Base-by-base conservation (phyloP, 2,329 filamentous ascomycete genomes). In the Microcyclosporella mali region DNA sequence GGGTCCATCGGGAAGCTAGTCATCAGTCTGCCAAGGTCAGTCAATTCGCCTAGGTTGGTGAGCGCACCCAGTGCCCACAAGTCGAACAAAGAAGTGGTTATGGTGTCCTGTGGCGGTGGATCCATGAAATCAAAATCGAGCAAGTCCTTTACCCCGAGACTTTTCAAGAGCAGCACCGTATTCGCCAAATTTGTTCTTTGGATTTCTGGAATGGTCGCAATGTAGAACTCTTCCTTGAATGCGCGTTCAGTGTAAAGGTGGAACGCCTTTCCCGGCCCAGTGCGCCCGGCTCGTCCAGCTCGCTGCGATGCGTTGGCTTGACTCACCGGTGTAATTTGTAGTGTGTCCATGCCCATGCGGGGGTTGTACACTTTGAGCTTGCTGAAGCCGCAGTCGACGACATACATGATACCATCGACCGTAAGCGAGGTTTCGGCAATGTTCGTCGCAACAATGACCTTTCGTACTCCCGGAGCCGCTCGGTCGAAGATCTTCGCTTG, bases 91-190 rank as follows among this genome's bases (percentile, higher is more conserved):
- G 89, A 95, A 0, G 92, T 98, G 0, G 88, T 90, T 53, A 98
- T 97, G 1, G 89, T 95, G 59, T 98, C 94, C 66, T 98, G 92
- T 0, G 92, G 92, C 6, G 92, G 92, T 1, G 92, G 92, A 55
- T 98, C 92, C 90, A 98, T 97, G 57, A 98, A 98, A 63, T 97
- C 88, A 60, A 98, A 98, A 64, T 98, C 90, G 1, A 98, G 70
- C 8, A 98, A 73, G 55, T 98, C 89, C 60, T 87, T 90, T 14
- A 98, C 90, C 0, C 92, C 92, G 0, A 98, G 77, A 0, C 88
- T 95, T 62, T 98, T 98, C 35, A 98, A 75, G 37, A 98, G 78
- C 11, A 98, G 74, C 2, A 98, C 90, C 0, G 89, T 97, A 57
- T 97, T 97, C 58, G 88, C 84, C 2, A 98, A 78, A 57, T 97